Percentiles rank a stretch among this genome's conserved stretches.
Evolutionary conservation across 2,329 filamentous ascomycete genomes (phyloP).

Genomic region (Penicillium italicum): DNA sequence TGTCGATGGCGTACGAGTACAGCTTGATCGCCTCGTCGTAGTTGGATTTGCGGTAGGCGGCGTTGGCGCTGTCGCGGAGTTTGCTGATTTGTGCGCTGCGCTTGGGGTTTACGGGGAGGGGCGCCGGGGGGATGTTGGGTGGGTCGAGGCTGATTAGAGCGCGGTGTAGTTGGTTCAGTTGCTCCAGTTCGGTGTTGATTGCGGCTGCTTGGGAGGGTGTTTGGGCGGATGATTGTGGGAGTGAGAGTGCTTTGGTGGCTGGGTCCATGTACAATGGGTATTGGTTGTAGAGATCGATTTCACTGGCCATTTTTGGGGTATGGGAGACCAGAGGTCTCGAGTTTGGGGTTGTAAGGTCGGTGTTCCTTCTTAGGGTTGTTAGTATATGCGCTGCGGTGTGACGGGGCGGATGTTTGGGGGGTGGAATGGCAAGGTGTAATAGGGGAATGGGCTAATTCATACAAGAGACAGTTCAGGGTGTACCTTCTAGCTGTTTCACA

Average conservation of each 20-base stretch:
- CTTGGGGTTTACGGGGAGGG: conserved; percentile 88
- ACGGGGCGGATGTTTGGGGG: not conserved
- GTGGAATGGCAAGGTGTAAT: not conserved
- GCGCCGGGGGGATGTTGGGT: conserved; percentile 73
- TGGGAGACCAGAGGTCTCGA: conserved; percentile 1
- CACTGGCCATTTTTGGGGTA: conserved; percentile 25
- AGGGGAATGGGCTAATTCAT: not conserved
- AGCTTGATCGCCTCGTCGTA: conserved; percentile 72
- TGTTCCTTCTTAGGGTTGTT: conserved; percentile 1
- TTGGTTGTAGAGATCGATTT: conserved; percentile 62
- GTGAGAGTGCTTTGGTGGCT: conserved; percentile 69
- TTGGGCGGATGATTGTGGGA: conserved; percentile 44
- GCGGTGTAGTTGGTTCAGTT: conserved; percentile 77
- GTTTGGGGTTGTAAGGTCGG: not conserved
- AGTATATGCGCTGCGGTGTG: conserved; percentile 2
- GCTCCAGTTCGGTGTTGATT: conserved; percentile 62
- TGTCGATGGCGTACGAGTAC: conserved; percentile 83
- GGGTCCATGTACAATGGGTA: conserved; percentile 79
- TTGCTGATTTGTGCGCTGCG: conserved; percentile 83
- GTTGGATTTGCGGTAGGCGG: conserved; percentile 72
- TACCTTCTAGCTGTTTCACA: not conserved
- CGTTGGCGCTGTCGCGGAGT: conserved; percentile 83
- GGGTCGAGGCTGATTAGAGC: conserved; percentile 61
- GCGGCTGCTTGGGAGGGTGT: conserved; percentile 45
- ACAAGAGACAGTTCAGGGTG: not conserved